Percentiles rank a stretch among this genome's conserved stretches.
Evolutionary conservation across 2,329 filamentous ascomycete genomes (phyloP).

Genomic region (Xylariomycetidae sp.): DNA sequence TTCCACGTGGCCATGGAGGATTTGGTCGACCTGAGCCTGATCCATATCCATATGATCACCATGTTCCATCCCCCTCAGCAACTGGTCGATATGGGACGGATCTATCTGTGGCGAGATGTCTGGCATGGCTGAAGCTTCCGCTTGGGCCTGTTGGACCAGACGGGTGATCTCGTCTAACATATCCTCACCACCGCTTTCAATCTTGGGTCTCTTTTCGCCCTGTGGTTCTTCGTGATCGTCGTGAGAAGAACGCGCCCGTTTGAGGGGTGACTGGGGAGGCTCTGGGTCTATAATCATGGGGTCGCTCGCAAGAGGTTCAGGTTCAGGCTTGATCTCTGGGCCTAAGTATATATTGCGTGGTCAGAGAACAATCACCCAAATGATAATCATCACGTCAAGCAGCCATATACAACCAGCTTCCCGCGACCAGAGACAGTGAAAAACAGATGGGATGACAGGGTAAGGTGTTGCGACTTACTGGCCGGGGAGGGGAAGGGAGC

Average conservation of each 20-base stretch:
- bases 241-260: constrained; percentile 23
- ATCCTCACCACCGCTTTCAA: constrained; percentile 14
- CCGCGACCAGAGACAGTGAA: not conserved
- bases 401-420: not conserved
- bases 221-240: constrained; percentile 11
- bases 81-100: constrained; percentile 1
- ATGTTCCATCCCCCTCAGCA: no score
- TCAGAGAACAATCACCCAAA: not conserved
- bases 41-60: no score
- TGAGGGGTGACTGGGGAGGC: constrained; percentile 18
- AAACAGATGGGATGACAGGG: not conserved
- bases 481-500: constrained; percentile 1
- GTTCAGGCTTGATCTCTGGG: constrained; percentile 25
- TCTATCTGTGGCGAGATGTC: constrained; percentile 12
- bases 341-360: constrained; percentile 15
- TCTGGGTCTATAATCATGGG: constrained; percentile 18
- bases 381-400: not conserved
- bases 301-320: constrained; percentile 17
- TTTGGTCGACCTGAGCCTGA: not conserved
- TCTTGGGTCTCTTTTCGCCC: constrained; percentile 26
- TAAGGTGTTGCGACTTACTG: constrained; percentile 9
- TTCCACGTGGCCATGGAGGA: constrained; percentile 4
- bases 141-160: constrained; percentile 25
- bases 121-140: constrained; percentile 24
- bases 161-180: constrained; percentile 21